Conservation (phyloP, 176 grass and related monocot species). For the Musa schizocarpa region DNA sequence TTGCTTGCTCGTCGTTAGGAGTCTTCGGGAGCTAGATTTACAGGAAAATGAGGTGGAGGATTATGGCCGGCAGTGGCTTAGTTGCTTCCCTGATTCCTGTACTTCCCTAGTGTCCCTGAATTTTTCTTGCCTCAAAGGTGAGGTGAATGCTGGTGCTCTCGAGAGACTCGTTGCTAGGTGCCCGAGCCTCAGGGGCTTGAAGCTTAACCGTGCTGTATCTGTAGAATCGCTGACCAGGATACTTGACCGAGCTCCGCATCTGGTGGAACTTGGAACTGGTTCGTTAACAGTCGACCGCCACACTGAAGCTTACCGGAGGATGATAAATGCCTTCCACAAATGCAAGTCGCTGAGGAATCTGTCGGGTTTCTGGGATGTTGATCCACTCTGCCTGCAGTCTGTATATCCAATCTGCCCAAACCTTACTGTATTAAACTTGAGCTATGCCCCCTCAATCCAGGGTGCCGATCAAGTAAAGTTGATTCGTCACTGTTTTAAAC, state of each 20-base stretch:
- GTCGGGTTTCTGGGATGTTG: slow-evolving; percentile 68
- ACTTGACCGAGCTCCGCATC: slow-evolving; percentile 34
- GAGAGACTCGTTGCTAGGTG: slow-evolving; percentile 61
- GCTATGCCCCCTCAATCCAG: slow-evolving; percentile 53
- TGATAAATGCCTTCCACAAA: slow-evolving; percentile 37
- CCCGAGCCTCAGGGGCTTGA: slow-evolving; percentile 45
- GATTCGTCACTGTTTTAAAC: slow-evolving; percentile 48
- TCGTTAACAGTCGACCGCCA: slow-evolving; percentile 36
- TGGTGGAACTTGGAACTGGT: slow-evolving; percentile 60
- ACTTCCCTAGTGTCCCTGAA: slow-evolving; percentile 64
- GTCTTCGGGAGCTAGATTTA: slow-evolving; percentile 64
- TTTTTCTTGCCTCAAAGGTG: slow-evolving; percentile 63
- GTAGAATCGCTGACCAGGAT: slow-evolving; percentile 52
- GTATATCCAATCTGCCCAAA: slow-evolving; percentile 45
- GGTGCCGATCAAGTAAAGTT: slow-evolving; percentile 42
- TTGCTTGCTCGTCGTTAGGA: slow-evolving; percentile 27
- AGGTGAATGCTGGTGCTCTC: slow-evolving; percentile 42
- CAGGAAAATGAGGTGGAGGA: slow-evolving; percentile 90
- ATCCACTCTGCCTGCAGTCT: slow-evolving; percentile 28
- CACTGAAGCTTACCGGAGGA: slow-evolving; percentile 28
- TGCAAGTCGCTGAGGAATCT: slow-evolving; percentile 61
- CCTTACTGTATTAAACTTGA: slow-evolving; percentile 63
- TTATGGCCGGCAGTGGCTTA: slow-evolving; percentile 57
- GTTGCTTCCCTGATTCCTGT: slow-evolving; percentile 69
- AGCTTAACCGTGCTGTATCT: slow-evolving; percentile 49